Percentiles rank a stretch among this genome's conserved stretches.
Conservation (phyloP, 306 rosid species). For the Trichosanthes truncata region DNA sequence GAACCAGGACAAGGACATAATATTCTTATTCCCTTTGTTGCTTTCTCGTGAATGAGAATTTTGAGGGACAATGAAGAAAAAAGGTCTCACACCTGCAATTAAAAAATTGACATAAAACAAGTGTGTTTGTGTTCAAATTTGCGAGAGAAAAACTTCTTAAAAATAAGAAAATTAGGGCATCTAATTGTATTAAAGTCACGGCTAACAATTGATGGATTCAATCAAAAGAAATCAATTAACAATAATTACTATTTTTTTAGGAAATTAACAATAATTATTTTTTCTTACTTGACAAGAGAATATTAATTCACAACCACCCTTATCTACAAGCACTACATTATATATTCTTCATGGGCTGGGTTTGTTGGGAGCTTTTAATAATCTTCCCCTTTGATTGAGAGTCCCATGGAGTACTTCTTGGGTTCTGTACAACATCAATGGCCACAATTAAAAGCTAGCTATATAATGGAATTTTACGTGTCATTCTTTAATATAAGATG, state of each 20-base stretch:
- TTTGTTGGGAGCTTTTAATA: neutral
- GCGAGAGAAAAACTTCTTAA: neutral
- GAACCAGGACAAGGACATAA: neutral
- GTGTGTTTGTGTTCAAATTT: neutral
- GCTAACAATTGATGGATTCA: neutral
- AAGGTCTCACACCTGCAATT: neutral
- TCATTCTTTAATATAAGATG: neutral
- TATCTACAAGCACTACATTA: neutral
- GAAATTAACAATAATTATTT: neutral
- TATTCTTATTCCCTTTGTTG: neutral
- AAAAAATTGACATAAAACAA: neutral
- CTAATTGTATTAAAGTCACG: neutral
- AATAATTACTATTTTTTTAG: neutral
- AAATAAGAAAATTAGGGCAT: neutral
- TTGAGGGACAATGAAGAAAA: neutral
- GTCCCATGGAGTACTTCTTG: neutral
- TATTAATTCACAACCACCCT: constrained; percentile 9
- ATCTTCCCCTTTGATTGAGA: neutral
- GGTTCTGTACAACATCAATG: neutral
- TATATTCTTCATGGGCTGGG: neutral
- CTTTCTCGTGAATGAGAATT: neutral
- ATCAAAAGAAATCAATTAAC: neutral
- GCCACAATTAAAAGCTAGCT: neutral
- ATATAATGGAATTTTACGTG: neutral
- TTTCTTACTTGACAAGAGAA: neutral